phyloP scores from a whole-genome alignment of 202 grass and related monocot species.

The Tripidium arundinaceum region DNA sequence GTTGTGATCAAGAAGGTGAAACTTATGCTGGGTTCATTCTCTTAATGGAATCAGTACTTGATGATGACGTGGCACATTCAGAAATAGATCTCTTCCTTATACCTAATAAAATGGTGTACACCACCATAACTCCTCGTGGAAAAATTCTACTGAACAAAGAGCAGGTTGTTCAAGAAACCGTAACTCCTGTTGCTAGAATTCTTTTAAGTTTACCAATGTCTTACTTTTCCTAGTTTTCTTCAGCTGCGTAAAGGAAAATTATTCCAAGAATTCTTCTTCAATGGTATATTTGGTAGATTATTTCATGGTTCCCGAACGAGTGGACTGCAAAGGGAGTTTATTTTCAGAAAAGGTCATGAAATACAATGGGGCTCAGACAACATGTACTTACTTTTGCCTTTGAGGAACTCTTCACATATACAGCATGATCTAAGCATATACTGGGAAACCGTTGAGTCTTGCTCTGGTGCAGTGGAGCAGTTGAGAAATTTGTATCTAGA shows the following conservation, averaged over 20 bases:
- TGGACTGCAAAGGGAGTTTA: slow-evolving; percentile 55
- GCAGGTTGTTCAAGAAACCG: slow-evolving; percentile 52
- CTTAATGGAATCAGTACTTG: slow-evolving; percentile 72
- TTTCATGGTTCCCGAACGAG: slow-evolving; percentile 56
- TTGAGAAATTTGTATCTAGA: slow-evolving; percentile 57
- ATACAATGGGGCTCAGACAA: slow-evolving; percentile 50
- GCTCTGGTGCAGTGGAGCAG: slow-evolving; percentile 48
- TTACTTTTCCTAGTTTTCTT: slow-evolving; percentile 40
- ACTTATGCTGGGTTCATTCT: slow-evolving; percentile 74
- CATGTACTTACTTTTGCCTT: slow-evolving; percentile 95
- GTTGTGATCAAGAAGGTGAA: slow-evolving; percentile 65
- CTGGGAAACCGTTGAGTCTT: slow-evolving; percentile 71
- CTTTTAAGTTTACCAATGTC: slow-evolving; percentile 2
- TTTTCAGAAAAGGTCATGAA: slow-evolving; percentile 74
- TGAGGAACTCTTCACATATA: slow-evolving; percentile 32
- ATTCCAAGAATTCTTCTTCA: slow-evolving; percentile 95
- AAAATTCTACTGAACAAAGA: slow-evolving; percentile 65
- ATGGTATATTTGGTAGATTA: slow-evolving; percentile 88
- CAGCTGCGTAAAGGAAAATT: slow-evolving; percentile 72
- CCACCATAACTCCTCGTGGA: slow-evolving; percentile 60
- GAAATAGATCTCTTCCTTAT: slow-evolving; percentile 77
- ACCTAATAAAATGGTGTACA: slow-evolving; percentile 73
- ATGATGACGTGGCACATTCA: slow-evolving; percentile 66
- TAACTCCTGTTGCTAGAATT: slow-evolving; percentile 7
- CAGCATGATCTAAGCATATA: slow-evolving; percentile 47